phyloP scores from a whole-genome alignment of 2,329 filamentous ascomycete species.

The Ophiostoma himal-ulmi region DNA sequence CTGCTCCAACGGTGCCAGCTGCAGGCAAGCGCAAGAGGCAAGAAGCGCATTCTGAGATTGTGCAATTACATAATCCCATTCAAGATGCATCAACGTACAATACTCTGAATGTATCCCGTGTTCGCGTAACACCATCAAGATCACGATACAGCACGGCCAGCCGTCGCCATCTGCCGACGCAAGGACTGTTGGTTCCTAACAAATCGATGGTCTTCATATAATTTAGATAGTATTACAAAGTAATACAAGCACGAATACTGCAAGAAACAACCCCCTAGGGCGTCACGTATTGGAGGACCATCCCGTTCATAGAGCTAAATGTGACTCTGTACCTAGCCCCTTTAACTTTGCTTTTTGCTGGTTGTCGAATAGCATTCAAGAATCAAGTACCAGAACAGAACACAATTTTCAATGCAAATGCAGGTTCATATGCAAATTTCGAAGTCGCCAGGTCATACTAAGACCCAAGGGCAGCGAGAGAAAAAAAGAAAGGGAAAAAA shows the following conservation, averaged over 20 bases:
- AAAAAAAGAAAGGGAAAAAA: too few relatives aligned
- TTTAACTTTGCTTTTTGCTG: neutral
- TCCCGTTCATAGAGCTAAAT: slow-evolving; percentile 6
- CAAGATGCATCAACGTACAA: too few relatives aligned
- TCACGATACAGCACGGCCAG: neutral
- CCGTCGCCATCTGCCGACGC: neutral
- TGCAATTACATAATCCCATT: neutral
- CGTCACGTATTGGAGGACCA: slow-evolving; percentile 14
- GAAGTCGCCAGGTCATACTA: too few relatives aligned
- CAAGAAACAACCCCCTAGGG: neutral
- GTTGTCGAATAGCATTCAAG: neutral
- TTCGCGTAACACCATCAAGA: neutral
- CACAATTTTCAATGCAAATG: too few relatives aligned
- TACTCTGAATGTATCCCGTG: neutral
- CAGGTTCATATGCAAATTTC: too few relatives aligned
- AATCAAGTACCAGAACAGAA: too few relatives aligned
- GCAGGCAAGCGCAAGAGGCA: neutral
- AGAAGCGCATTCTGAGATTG: neutral
- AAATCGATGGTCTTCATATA: too few relatives aligned
- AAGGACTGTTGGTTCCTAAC: neutral
- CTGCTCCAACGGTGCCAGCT: neutral
- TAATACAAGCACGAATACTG: neutral
- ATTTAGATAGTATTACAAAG: neutral
- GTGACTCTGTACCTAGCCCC: slow-evolving; percentile 2
- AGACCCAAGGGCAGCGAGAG: too few relatives aligned